Evolutionary conservation across 306 rosid genomes (phyloP), one percentile per base, ranked within the genome.

Genomic region (Prosopis cineraria): DNA sequence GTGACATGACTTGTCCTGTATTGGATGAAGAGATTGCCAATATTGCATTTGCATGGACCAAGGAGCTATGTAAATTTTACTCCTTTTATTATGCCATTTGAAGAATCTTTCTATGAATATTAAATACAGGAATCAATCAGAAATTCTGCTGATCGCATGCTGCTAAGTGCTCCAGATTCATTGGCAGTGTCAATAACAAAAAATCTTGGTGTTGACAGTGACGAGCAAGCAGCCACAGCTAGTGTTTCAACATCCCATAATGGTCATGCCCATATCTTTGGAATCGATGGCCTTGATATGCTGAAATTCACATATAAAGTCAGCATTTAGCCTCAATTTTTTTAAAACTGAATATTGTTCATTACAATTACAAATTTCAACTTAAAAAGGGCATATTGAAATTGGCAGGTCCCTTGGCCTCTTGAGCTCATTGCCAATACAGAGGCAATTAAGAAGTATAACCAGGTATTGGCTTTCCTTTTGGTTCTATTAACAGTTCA

Each of bases 391-490:
- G 17, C 68, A 74, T 68, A 70, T 64, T 68, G 70, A 56, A 79
- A 76, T 66, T 84, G 83, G 80, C 89, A 95, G 98, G 93, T 95
- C 53, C 88, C 98, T 74, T 95, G 98, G 98, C 98, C 98, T 67
- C 98, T 95, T 78, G 98, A 95, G 78, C 97, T 95, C 48, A 91
- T 95, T 87, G 98, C 96, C 82, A 95, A 95, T 55, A 68, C 89
- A 0, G 98, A 95, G 82, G 96, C 98, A 19, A 90, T 92, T 73
- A 95, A 89, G 91, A 95, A 92, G 87, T 95, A 95, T 87, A 92
- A 95, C 84, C 97, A 92, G 91, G 98, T 92, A 72, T 75, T 79
- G 31, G 76, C 60, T 48, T 85, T 58, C 17, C 37, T 73, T 78
- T 40, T 68, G 31, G 66, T 82, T 74, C 74, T 67, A 30, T 77